Base-by-base conservation (phyloP, 163 green algal species). In the Scenedesmus sp. region DNA sequence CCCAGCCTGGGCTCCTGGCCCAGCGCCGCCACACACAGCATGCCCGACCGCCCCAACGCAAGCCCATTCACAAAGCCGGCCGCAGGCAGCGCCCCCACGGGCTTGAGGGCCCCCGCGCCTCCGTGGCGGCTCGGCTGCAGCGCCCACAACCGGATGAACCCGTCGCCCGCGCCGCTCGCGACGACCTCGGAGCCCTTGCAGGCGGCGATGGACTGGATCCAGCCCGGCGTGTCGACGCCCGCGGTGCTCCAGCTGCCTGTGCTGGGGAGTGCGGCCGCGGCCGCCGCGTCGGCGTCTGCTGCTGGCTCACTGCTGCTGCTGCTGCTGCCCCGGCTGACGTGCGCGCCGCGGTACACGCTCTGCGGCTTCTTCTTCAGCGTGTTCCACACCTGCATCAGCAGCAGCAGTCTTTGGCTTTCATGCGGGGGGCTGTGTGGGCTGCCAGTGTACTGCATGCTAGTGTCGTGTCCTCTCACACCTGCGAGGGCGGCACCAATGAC, bases 1-100 rank as follows among this genome's bases (percentile, higher is more conserved):
- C 98, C 98, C 81, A 99, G 79, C 87, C 97, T 91, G 53, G 96
- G 97, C 94, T 99, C 97, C 92, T 98, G 83, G 3, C 92, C 89
- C n/a, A 99, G 79, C 0, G 94, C 97, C 10, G 97, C 97, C 33
- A 98, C 92, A 59, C 98, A 44, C n/a, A 99, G 95, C 37, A 88
- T 89, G 6, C 93, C 97, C 46, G 89, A 95, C 42, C 86, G 91
- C 2, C 93, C 96, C 18, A 99, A 91, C 26, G 94, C 93, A 1
- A 99, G 87, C 2, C 92, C 94, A 91, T 98, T 99, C 6, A 99
- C 96, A 92, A 98, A 99, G 15, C 98, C 98, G 3, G 93, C 90
- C 30, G 94, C 95, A 2, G 97, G 95, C 26, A 99, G 83, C 15
- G 84, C 94, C 15, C 95, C 95, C 10, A 98, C 42, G 35, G 40